These are phyloP conservation scores for Cladosporium sp. DNA, from an alignment of 2,329 filamentous ascomycete genomes.

Conservation along the genomic window DNA sequence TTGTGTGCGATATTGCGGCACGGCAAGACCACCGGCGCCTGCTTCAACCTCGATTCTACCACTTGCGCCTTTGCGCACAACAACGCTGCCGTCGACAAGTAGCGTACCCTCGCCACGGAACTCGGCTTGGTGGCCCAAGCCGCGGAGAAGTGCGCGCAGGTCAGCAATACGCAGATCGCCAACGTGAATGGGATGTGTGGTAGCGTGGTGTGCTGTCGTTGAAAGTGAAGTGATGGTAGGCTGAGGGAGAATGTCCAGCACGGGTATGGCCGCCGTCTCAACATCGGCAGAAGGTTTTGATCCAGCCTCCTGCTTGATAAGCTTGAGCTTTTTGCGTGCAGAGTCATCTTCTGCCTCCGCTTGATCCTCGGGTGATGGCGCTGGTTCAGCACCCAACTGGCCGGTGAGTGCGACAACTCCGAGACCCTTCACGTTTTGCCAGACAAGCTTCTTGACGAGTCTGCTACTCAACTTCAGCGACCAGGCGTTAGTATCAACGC, in stretches of 20 bases:
- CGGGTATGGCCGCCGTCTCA: constrained; percentile 38
- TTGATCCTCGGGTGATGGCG: constrained; percentile 33
- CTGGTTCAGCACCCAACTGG: constrained; percentile 56
- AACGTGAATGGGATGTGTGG: constrained; percentile 72
- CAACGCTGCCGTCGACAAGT: constrained; percentile 82
- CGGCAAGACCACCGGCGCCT: constrained; percentile 52
- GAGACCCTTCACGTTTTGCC: constrained; percentile 89
- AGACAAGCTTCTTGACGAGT: constrained; percentile 82
- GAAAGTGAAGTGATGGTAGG: constrained; percentile 9
- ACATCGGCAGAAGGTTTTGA: constrained; percentile 47
- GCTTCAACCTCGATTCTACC: constrained; percentile 80
- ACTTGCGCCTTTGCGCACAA: constrained; percentile 83
- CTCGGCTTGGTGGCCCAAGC: constrained; percentile 80
- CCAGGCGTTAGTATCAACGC: constrained; percentile 98
- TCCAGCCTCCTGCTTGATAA: constrained; percentile 49
- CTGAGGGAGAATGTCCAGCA: constrained; percentile 56
- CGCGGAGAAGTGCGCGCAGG: constrained; percentile 78
- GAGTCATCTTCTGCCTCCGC: constrained; percentile 41
- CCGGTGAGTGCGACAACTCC: constrained; percentile 93
- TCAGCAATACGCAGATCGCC: constrained; percentile 89
- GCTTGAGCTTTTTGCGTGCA: constrained; percentile 56
- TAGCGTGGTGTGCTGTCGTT: constrained; percentile 50
- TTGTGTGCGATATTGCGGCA: constrained; percentile 14
- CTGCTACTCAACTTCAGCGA: constrained; percentile 83
- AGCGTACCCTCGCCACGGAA: constrained; percentile 91